Evolutionary conservation across 768 basidiomycete genomes (phyloP).

Genomic region (Lactarius tabidus): DNA sequence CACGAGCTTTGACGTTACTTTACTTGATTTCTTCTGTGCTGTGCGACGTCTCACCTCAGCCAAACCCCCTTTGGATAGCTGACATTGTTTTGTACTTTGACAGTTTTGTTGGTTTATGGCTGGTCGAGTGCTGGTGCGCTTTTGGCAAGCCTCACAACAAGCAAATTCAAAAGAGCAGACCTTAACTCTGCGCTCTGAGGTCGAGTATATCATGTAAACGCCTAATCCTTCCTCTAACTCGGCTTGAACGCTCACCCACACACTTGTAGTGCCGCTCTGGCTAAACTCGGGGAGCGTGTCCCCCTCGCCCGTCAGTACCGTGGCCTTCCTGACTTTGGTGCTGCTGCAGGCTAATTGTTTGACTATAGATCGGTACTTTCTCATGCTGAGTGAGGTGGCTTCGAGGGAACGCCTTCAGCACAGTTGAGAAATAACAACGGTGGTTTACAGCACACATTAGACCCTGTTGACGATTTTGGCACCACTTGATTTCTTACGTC

Average conservation of each 20-base stretch:
- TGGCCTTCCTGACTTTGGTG: background rate
- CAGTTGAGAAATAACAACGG: background rate
- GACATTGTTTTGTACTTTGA: background rate
- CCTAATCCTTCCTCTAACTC: constrained; percentile 11
- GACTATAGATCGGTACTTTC: constrained; percentile 44
- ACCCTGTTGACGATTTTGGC: background rate
- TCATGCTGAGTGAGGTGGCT: constrained; percentile 48
- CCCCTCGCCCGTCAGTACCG: constrained; percentile 54
- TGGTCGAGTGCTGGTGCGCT: constrained; percentile 62
- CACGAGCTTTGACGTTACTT: constrained; percentile 68
- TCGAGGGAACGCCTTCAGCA: constrained; percentile 15
- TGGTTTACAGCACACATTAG: background rate
- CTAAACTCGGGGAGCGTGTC: constrained; percentile 60
- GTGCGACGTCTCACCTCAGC: constrained; percentile 37
- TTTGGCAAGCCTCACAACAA: constrained; percentile 60
- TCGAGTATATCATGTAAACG: constrained; percentile 65
- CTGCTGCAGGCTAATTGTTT: background rate
- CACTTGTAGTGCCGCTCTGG: constrained; percentile 48
- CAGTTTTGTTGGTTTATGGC: constrained; percentile 69
- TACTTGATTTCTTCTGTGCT: constrained; percentile 66
- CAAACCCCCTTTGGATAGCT: constrained; percentile 7
- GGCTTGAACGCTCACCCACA: background rate
- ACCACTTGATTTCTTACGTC: background rate
- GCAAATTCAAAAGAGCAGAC: constrained; percentile 53
- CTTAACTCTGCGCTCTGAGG: constrained; percentile 54